phyloP scores from a whole-genome alignment of 306 rosid genomes.

The Potentilla sterilis region DNA sequence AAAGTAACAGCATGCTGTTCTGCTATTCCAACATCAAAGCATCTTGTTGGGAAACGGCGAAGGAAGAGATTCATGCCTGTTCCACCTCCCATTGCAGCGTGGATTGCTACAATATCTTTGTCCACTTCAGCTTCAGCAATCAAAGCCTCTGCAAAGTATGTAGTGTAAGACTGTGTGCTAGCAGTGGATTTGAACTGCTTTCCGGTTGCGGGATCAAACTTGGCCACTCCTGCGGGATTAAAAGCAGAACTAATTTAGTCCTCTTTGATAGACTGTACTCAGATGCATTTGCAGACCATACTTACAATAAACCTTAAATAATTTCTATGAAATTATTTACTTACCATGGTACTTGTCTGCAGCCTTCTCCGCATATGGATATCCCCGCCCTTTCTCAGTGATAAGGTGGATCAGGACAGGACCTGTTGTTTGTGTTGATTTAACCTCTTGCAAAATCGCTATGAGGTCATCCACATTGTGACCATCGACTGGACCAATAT shows the following conservation, averaged over 20 bases:
- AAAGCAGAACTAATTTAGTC: conserved; percentile 14
- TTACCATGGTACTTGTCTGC: conserved; percentile 95
- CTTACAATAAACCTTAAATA: not conserved
- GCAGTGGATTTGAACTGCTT: conserved; percentile 73
- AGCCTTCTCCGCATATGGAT: conserved; percentile 93
- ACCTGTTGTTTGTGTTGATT: conserved; percentile 79
- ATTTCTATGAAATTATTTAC: not conserved
- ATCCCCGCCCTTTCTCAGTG: conserved; percentile 96
- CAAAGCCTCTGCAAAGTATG: conserved; percentile 95
- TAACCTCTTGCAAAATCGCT: conserved; percentile 83
- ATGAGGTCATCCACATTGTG: conserved; percentile 91
- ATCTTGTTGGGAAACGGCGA: conserved; percentile 83
- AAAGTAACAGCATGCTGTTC: conserved; percentile 98
- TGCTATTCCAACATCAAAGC: conserved; percentile 97
- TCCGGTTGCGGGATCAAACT: conserved; percentile 91
- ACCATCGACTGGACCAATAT: conserved; percentile 97
- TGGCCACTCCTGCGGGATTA: conserved; percentile 69
- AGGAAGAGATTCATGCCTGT: conserved; percentile 96
- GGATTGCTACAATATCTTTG: conserved; percentile 80
- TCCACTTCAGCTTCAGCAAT: conserved; percentile 91
- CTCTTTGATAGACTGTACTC: not conserved
- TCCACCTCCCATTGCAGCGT: conserved; percentile 99
- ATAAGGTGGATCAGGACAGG: conserved; percentile 87
- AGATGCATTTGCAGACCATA: not conserved
- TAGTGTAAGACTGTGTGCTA: conserved; percentile 78